These are phyloP conservation scores for Arbutus unedo DNA, from an alignment of 148 eudicot genomes.

Conservation along the genomic window DNA sequence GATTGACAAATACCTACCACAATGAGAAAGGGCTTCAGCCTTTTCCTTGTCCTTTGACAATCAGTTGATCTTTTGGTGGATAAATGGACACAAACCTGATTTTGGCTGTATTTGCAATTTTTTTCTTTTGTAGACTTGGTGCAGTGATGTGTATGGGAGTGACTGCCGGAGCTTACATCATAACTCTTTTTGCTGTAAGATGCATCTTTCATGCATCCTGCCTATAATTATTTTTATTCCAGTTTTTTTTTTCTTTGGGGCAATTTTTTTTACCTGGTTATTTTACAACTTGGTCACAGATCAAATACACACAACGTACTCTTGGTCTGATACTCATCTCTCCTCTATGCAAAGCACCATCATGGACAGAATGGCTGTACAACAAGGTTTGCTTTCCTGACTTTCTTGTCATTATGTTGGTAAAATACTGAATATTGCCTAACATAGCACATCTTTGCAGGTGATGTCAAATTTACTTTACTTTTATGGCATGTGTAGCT, in stretches of 20 bases:
- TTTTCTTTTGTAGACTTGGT: conserved; percentile 54
- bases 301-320: conserved; percentile 67
- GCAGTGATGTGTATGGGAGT: conserved; percentile 93
- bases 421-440: conserved; percentile 19
- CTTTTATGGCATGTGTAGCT: conserved; percentile 82
- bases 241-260: not conserved
- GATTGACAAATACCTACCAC: not conserved
- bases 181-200: conserved; percentile 89
- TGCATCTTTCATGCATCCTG: not conserved
- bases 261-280: not conserved
- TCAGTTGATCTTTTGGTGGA: not conserved
- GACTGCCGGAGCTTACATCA: conserved; percentile 91
- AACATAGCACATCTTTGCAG: conserved; percentile 33
- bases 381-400: conserved; percentile 63
- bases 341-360: conserved; percentile 92
- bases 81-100: not conserved
- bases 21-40: not conserved
- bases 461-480: conserved; percentile 81
- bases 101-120: not conserved
- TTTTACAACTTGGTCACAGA: conserved; percentile 38
- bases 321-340: conserved; percentile 91
- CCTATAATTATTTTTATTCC: conserved; percentile 8
- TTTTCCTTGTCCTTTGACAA: not conserved
- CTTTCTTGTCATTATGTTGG: conserved; percentile 17
- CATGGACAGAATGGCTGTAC: conserved; percentile 96